A percentile compares a stretch with the other conserved stretches of the same genome.
phyloP scores from a whole-genome alignment of 1,139 yeast genomes.

The Candida sanyaensis region DNA sequence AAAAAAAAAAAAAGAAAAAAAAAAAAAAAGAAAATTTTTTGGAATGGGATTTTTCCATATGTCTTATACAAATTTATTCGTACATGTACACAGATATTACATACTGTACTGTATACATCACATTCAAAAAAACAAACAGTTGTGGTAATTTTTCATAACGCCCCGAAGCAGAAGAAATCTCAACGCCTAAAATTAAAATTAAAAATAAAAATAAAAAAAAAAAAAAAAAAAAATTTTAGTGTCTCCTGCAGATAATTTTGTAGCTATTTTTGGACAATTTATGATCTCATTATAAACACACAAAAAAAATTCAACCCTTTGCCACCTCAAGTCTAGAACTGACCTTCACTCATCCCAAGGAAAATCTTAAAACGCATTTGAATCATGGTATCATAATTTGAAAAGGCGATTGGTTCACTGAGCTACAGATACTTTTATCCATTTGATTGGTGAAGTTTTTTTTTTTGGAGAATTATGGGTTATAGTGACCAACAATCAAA shows the following conservation, averaged over 20 bases:
- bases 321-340: not conserved
- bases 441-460: no score
- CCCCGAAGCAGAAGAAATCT: not conserved
- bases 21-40: constrained; percentile 1
- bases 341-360: no score
- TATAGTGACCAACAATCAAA: no score
- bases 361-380: no score
- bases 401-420: no score
- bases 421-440: no score
- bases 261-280: constrained; percentile 3
- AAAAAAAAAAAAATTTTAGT: not conserved
- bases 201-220: not conserved
- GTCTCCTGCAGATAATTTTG: constrained; percentile 1
- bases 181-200: not conserved
- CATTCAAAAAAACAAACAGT: no score
- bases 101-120: no score
- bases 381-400: no score
- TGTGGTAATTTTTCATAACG: not conserved
- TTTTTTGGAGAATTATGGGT: no score
- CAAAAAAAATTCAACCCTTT: not conserved
- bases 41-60: constrained; percentile 2
- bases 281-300: not conserved
- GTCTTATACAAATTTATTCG: not conserved
- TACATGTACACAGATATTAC: no score
- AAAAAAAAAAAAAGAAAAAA: not conserved